Base-by-base conservation (phyloP, 495 filamentous ascomycete genomes). In the Penicillium herquei region DNA sequence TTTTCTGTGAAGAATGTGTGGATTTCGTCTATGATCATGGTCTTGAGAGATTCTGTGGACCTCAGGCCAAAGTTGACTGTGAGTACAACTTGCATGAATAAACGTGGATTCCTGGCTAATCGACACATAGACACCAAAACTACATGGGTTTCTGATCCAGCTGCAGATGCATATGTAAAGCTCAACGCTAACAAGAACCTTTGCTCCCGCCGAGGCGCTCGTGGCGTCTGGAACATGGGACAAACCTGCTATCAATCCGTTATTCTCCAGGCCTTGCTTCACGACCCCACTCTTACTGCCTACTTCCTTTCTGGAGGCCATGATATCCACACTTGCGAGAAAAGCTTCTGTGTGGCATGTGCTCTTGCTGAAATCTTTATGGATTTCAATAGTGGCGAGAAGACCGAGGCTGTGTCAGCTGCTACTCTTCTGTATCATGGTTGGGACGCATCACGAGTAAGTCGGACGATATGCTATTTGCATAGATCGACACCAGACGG, bases 181-280 rank as follows among this genome's bases (percentile, higher is more conserved):
- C 73, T 54, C 46, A 79, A 79, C 40, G 74, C 76, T 3, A 63
- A 52, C 47, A 75, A 72, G 52, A 75, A 74, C n/a, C 67, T 72
- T 49, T 75, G 79, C 56, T 59, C 71, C 43, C 73, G 72, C 39
- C 65, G 79, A 62, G 76, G 75, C 39, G 85, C 94, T 32, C 85
- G 92, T 7, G 92, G 92, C n/a, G 85, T 97, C 37, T 92, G 90
- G 67, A 97, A 97, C 67, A 90, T 95, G 69, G 92, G 92, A 12
- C 88, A 90, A 16, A 96, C 92, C 5, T 97, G 92, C 73, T 97
- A 94, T 68, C 88, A 96, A 80, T 92, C 89, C 57, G 91, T 96
- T 31, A 87, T 96, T 43, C 77, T 97, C 13, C 92, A 97, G 66
- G 86, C 84, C 16, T 80, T 97, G 43, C 78, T 96, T 32, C 92